Conservation (phyloP, 2,329 filamentous ascomycete genomes). For the Botryotinia calthae region DNA sequence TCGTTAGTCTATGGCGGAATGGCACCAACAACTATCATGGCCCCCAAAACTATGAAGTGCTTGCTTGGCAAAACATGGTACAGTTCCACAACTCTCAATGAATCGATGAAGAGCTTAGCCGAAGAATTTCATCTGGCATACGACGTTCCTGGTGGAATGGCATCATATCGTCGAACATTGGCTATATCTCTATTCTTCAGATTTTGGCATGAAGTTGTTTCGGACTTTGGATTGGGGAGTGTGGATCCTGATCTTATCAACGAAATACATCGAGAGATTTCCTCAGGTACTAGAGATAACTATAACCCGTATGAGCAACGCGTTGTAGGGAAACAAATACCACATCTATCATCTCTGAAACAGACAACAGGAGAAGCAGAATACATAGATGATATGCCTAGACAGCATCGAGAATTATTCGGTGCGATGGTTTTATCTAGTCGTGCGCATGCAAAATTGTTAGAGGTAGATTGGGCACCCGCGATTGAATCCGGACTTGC, state of each 20-base stretch:
- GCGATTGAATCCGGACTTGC: slow-evolving; percentile 66
- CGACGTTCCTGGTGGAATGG: slow-evolving; percentile 92
- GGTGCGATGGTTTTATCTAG: slow-evolving; percentile 84
- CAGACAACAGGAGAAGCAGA: slow-evolving; percentile 91
- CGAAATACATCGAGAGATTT: slow-evolving; percentile 82
- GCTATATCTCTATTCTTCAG: slow-evolving; percentile 93
- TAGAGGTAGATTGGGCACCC: slow-evolving; percentile 69
- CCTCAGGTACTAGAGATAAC: slow-evolving; percentile 71
- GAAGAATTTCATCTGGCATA: slow-evolving; percentile 83
- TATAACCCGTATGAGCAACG: slow-evolving; percentile 74
- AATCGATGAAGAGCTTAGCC: slow-evolving; percentile 78
- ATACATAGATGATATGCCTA: slow-evolving; percentile 90
- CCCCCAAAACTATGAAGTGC: slow-evolving; percentile 69
- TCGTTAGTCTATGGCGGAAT: slow-evolving; percentile 91
- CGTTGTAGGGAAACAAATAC: slow-evolving; percentile 75
- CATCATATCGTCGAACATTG: slow-evolving; percentile 84
- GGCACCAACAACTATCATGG: slow-evolving; percentile 81
- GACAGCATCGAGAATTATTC: slow-evolving; percentile 79
- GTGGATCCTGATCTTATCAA: slow-evolving; percentile 71
- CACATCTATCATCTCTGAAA: slow-evolving; percentile 84
- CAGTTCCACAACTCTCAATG: slow-evolving; percentile 77
- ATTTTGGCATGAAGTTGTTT: slow-evolving; percentile 85
- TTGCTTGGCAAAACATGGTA: slow-evolving; percentile 74
- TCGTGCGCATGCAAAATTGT: slow-evolving; percentile 79
- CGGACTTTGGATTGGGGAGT: slow-evolving; percentile 52